Base-by-base conservation (phyloP, 805 yeast genomes). In the Barnettozyma sucrosica region DNA sequence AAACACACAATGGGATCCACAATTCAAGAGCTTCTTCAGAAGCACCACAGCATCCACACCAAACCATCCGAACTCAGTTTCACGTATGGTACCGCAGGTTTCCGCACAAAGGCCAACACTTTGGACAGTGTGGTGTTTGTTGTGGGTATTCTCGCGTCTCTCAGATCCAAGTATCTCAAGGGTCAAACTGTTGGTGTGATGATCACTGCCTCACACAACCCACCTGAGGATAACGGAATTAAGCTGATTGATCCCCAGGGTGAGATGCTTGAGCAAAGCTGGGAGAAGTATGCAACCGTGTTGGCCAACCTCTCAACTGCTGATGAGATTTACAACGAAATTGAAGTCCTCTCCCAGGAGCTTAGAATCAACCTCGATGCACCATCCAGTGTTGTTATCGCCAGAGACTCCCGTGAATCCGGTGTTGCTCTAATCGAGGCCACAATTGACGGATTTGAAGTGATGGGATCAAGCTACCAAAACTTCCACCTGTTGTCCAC, bases 81-180 rank as follows among this genome's bases (percentile, higher is more conserved):
- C 60, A 67, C 78, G 16, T 93, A 93, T 59, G 99, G 99, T n/a
- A 93, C 99, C 1, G 99, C 99, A 2, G 99, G 99, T 8, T 93
- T 93, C 69, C 78, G 99, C 50, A 82, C 83, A 69, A 70, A 78
- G 42, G 90, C 95, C 2, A 62, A 67, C 19, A 66, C 74, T 16
- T 69, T 92, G 54, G 95, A 88, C 61, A 82, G 89, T 16, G 92
- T 90, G 28, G 85, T 88, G 65, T 87, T 80, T 64, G 75, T 92
- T 7, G 89, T 85, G 16, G 96, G 97, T 2, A 70, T 89, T 18
- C 63, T 90, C 24, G 97, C 99, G 0, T 70, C 82, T 2, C 69
- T 93, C 52, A 75, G 99, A 59, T 89, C 97, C n/a, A 76, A 83
- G 49, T 74, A 70, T 51, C 68, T 85, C 28, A 68, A 69, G 1